A percentile compares a stretch with the other conserved stretches of the same genome.
Conservation (phyloP, 768 basidiomycete genomes). For the Pulveroboletus sp. region DNA sequence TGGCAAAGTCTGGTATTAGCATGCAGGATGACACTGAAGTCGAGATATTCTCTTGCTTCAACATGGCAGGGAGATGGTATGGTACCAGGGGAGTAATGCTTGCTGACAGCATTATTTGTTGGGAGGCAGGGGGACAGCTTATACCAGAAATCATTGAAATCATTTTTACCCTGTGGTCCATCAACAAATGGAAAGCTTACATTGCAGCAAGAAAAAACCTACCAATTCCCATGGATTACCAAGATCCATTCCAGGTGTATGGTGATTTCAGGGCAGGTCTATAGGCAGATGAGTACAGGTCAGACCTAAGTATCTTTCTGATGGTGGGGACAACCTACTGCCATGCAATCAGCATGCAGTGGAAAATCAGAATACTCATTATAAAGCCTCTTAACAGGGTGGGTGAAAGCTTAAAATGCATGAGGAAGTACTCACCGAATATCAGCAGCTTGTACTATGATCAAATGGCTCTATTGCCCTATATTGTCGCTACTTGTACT, state of each 20-base stretch:
- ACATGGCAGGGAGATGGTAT: neutral
- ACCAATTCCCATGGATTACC: neutral
- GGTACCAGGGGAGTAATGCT: neutral
- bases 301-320: neutral
- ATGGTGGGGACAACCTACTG: neutral
- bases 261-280: neutral
- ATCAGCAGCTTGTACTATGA: too few species aligned
- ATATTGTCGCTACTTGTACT: too few species aligned
- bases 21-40: neutral
- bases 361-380: neutral
- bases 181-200: neutral
- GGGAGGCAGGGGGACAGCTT: neutral
- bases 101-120: neutral
- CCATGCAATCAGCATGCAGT: neutral
- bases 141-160: neutral
- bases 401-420: too few species aligned
- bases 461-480: too few species aligned
- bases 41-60: neutral
- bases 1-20: neutral
- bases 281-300: neutral
- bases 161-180: neutral
- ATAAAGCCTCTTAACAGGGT: constrained; percentile 8
- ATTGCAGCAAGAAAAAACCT: neutral
- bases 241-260: neutral
- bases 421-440: too few species aligned